Percentiles rank a stretch among this genome's conserved stretches.
These are phyloP conservation scores for Solanum habrochaites DNA, from an alignment of 257 asterid genomes.

Conservation along the genomic window DNA sequence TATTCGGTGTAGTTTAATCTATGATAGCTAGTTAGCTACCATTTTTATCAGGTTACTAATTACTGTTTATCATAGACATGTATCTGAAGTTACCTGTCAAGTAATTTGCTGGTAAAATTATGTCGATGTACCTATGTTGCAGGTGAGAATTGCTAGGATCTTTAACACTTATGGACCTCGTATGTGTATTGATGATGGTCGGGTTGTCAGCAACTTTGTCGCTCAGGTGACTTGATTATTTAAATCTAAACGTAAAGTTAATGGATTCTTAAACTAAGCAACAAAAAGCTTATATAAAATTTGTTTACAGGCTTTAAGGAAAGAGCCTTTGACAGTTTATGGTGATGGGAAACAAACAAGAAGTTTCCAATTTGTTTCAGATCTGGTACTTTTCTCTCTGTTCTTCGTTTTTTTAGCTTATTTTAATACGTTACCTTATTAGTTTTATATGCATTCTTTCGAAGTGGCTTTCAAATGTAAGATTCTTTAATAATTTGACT, in stretches of 20 bases:
- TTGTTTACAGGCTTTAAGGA: constrained; percentile 72
- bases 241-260: background rate
- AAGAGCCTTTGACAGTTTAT: constrained; percentile 86
- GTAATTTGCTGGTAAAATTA: background rate
- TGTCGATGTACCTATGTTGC: background rate
- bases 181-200: constrained; percentile 98
- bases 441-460: background rate
- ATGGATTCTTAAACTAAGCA: background rate
- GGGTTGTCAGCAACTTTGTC: constrained; percentile 96
- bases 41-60: background rate
- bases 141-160: constrained; percentile 96
- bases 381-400: constrained; percentile 45
- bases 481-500: background rate
- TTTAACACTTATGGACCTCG: constrained; percentile 97
- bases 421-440: background rate
- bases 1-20: background rate
- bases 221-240: constrained; percentile 60
- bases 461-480: background rate
- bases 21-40: background rate
- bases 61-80: background rate
- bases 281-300: background rate
- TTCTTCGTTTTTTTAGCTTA: background rate
- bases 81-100: background rate
- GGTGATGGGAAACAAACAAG: constrained; percentile 98
- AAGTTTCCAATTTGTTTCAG: constrained; percentile 95